A percentile compares a stretch with the other conserved stretches of the same genome.
These are phyloP conservation scores for Calonectria hongkongensis DNA, from an alignment of 2,329 filamentous ascomycete genomes.

Conservation along the genomic window DNA sequence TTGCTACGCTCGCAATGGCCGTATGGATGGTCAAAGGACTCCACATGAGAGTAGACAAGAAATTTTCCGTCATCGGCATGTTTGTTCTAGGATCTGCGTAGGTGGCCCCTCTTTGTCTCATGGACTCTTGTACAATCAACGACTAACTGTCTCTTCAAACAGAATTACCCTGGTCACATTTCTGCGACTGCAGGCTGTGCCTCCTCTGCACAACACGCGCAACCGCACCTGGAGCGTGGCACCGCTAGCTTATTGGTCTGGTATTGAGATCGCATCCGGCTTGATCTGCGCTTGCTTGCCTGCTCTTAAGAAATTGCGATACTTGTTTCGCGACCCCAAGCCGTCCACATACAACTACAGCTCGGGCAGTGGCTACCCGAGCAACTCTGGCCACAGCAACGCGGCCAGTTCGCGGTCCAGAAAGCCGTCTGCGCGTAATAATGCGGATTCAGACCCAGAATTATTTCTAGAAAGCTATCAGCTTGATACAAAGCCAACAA, in stretches of 20 bases:
- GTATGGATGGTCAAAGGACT: conserved; percentile 29
- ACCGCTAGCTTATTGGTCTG: conserved; percentile 8
- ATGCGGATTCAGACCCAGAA: background rate
- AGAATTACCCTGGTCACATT: conserved; percentile 8
- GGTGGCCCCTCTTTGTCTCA: background rate
- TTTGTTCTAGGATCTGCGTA: conserved; percentile 31
- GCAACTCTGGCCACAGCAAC: conserved; percentile 1
- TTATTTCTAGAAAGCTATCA: background rate
- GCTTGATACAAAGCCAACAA: conserved; percentile 1
- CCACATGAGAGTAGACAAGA: conserved; percentile 26
- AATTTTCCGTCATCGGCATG: conserved; percentile 28
- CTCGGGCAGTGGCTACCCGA: background rate
- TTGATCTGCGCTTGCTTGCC: conserved; percentile 7
- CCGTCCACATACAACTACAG: background rate
- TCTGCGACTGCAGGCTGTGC: conserved; percentile 5
- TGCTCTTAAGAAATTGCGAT: background rate
- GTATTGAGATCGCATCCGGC: conserved; percentile 4
- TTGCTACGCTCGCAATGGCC: conserved; percentile 15
- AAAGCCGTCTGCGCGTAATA: background rate
- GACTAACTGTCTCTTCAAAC: background rate
- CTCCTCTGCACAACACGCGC: background rate
- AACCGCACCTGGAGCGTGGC: conserved; percentile 3
- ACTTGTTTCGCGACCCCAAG: background rate
- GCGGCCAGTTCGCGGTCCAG: background rate
- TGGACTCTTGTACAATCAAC: background rate